These are phyloP conservation scores for Pelargonium fulgidum DNA, from an alignment of 441 rosid genomes.

Conservation along the genomic window DNA sequence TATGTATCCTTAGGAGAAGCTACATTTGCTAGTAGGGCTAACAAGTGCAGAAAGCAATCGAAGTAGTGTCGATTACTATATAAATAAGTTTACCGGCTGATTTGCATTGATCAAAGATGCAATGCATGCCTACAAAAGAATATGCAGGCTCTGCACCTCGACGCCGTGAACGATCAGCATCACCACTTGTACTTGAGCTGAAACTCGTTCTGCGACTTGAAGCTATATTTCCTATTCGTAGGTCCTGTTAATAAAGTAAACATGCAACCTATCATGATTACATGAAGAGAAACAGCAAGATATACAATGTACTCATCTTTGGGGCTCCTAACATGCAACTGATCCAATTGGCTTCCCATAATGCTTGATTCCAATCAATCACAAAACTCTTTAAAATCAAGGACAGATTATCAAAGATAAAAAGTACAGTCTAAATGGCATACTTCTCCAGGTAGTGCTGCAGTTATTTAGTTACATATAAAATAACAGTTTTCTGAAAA, in stretches of 20 bases:
- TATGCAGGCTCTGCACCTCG: constrained; percentile 68
- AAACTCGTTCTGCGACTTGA: constrained; percentile 72
- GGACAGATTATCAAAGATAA: not conserved
- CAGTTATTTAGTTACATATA: not conserved
- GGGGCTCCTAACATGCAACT: not conserved
- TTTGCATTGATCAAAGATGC: constrained; percentile 93
- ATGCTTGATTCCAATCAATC: not conserved
- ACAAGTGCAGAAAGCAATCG: not conserved
- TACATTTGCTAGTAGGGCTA: constrained; percentile 7
- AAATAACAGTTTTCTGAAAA: too few species aligned
- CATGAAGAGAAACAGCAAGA: constrained; percentile 5
- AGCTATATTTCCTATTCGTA: constrained; percentile 47
- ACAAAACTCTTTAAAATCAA: not conserved
- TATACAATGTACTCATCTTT: not conserved
- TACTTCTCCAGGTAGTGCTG: not conserved
- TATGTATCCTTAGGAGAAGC: constrained; percentile 11
- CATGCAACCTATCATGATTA: constrained; percentile 12
- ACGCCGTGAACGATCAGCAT: constrained; percentile 50
- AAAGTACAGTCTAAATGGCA: not conserved
- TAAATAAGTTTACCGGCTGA: constrained; percentile 53
- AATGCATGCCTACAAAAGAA: constrained; percentile 96
- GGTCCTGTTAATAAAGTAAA: constrained; percentile 45
- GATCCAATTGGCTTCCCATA: not conserved
- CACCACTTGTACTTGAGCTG: constrained; percentile 63
- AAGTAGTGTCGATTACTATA: not conserved